Percentiles rank a stretch among this genome's conserved stretches.
phyloP scores from a whole-genome alignment of 768 basidiomycete genomes.

The Ramaria sp. region DNA sequence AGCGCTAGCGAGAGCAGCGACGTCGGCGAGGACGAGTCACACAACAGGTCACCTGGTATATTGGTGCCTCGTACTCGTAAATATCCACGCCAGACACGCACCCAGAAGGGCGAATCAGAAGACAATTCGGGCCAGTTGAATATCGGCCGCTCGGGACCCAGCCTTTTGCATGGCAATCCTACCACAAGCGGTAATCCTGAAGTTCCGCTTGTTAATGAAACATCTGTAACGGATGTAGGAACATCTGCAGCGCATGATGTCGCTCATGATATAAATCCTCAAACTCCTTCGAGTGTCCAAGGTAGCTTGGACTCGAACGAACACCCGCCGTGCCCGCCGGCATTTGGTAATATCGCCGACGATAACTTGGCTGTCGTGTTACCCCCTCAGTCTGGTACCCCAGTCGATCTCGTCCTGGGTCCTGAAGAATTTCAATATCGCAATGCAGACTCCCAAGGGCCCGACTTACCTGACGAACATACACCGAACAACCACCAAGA shows the following conservation, averaged over 20 bases:
- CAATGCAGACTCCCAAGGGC: not conserved
- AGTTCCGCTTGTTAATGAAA: not conserved
- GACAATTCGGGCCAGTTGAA: not conserved
- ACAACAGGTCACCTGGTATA: not conserved
- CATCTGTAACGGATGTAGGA: not conserved
- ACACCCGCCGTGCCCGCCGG: too few species aligned
- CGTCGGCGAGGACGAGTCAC: not conserved
- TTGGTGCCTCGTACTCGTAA: not conserved
- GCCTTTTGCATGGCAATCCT: too few species aligned
- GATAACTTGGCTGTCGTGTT: not conserved
- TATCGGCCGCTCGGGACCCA: too few species aligned
- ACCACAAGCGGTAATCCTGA: too few species aligned
- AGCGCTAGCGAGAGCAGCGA: slow-evolving; percentile 5
- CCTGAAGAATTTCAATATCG: not conserved
- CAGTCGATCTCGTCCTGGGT: not conserved
- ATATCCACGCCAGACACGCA: not conserved
- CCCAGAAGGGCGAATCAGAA: not conserved
- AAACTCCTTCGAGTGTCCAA: too few species aligned
- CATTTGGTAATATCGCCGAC: not conserved
- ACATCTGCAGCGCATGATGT: not conserved
- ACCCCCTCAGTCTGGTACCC: not conserved
- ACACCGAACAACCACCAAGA: not conserved
- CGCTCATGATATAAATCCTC: too few species aligned
- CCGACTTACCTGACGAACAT: not conserved
- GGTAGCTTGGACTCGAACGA: too few species aligned